phyloP scores from a whole-genome alignment of 2,329 filamentous ascomycete species.

The Cryphonectria nitschkei region DNA sequence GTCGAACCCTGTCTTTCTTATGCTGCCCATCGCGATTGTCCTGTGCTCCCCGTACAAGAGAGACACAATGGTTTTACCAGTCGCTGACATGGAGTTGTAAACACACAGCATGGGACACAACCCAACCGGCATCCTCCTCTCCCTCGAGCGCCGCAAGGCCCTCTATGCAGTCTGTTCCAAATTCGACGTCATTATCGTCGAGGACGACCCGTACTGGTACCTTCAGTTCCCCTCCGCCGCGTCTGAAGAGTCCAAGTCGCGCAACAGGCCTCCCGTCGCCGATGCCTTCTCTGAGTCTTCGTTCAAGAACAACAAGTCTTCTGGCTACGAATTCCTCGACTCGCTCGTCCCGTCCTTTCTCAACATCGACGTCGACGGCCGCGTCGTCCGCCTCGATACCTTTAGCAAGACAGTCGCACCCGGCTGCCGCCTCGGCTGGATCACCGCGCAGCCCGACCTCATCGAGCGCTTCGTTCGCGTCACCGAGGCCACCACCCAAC shows the following conservation, averaged over 20 bases:
- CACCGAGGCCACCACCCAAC: slow-evolving; percentile 77
- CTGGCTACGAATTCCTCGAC: slow-evolving; percentile 79
- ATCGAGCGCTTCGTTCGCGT: slow-evolving; percentile 76
- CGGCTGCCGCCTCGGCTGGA: slow-evolving; percentile 87
- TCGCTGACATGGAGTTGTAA: no score
- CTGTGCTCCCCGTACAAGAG: no score
- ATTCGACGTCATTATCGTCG: slow-evolving; percentile 88
- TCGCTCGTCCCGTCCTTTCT: slow-evolving; percentile 83
- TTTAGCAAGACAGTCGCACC: slow-evolving; percentile 94
- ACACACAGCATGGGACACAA: slow-evolving; percentile 72
- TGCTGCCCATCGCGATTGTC: not conserved
- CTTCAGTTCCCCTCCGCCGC: slow-evolving; percentile 81
- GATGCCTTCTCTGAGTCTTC: slow-evolving; percentile 38
- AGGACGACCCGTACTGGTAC: slow-evolving; percentile 97
- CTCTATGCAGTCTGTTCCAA: slow-evolving; percentile 80
- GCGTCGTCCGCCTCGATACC: slow-evolving; percentile 87
- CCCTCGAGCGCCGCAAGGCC: slow-evolving; percentile 72
- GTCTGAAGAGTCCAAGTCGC: slow-evolving; percentile 52
- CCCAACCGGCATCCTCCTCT: slow-evolving; percentile 77
- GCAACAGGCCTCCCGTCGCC: slow-evolving; percentile 40
- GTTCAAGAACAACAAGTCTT: slow-evolving; percentile 42
- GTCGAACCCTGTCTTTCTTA: slow-evolving; percentile 39
- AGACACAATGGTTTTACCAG: not conserved
- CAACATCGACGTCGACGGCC: slow-evolving; percentile 79
- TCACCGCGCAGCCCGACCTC: slow-evolving; percentile 80